Percentiles rank a stretch among this genome's conserved stretches.
phyloP scores from a whole-genome alignment of 192 early-diverging fungal species.

The Backusella tuberculispora region DNA sequence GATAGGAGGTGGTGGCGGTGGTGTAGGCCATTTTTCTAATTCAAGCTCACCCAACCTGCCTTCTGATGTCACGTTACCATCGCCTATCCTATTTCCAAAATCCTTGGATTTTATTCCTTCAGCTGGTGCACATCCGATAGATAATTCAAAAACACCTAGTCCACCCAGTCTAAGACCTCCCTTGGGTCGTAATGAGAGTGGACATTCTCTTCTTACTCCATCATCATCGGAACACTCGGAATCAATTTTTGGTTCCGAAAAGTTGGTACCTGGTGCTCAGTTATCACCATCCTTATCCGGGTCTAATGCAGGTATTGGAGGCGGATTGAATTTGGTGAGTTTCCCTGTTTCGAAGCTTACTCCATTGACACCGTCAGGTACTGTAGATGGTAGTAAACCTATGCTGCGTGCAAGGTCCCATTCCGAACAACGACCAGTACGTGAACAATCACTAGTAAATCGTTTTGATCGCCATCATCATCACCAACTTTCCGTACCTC shows the following conservation, averaged over 20 bases:
- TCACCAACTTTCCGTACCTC: constrained; percentile 9
- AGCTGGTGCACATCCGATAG: background rate
- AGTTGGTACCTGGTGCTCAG: constrained; percentile 19
- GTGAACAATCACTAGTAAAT: constrained; percentile 14
- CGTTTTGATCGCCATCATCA: constrained; percentile 13
- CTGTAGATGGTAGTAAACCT: constrained; percentile 6
- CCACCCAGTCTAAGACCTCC: background rate
- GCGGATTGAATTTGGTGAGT: constrained; percentile 5
- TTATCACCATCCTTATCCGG: background rate
- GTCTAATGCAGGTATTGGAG: background rate
- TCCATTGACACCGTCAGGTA: constrained; percentile 2
- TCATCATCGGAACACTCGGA: constrained; percentile 12
- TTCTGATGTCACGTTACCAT: background rate
- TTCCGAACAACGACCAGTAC: constrained; percentile 25
- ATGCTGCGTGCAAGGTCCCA: constrained; percentile 34
- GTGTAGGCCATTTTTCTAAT: background rate
- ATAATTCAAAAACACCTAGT: background rate
- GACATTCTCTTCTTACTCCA: constrained; percentile 6
- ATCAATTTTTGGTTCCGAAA: background rate
- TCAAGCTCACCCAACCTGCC: background rate
- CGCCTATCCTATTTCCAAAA: constrained; percentile 9
- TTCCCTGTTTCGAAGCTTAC: constrained; percentile 15
- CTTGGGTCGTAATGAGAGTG: background rate
- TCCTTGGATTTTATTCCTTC: background rate
- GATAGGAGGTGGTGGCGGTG: too few species aligned